A percentile compares a stretch with the other conserved stretches of the same genome.
Evolutionary conservation across 257 asterid genomes (phyloP).

Genomic region (Thymus quinquecostatus): DNA sequence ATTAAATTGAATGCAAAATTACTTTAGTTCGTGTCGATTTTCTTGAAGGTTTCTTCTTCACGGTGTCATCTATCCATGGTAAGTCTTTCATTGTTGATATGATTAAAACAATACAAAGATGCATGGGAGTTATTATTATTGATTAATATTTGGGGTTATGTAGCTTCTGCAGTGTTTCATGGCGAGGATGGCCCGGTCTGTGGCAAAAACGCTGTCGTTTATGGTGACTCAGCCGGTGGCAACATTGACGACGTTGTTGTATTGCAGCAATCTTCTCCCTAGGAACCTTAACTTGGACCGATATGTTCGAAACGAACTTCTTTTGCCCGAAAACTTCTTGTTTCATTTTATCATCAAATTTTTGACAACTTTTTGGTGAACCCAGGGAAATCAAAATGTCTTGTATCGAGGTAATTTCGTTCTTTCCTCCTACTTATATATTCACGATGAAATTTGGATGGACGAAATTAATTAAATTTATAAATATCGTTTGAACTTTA

Average conservation of each 20-base stretch:
- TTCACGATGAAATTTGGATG: too few relatives aligned
- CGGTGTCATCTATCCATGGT: not conserved
- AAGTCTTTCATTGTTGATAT: not conserved
- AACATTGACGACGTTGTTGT: constrained; percentile 58
- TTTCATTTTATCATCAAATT: constrained; percentile 33
- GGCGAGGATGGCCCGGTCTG: constrained; percentile 41
- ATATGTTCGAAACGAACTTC: constrained; percentile 33
- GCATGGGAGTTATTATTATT: too few relatives aligned
- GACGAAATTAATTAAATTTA: too few relatives aligned
- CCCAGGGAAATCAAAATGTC: not conserved
- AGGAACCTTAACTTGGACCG: constrained; percentile 51
- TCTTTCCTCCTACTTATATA: too few relatives aligned
- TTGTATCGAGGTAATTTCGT: too few relatives aligned
- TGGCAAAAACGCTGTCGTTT: constrained; percentile 44
- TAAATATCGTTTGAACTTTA: too few relatives aligned
- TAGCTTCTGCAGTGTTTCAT: constrained; percentile 19
- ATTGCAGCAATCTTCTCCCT: constrained; percentile 57
- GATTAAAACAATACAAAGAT: not conserved
- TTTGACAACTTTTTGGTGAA: constrained; percentile 39
- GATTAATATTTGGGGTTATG: not conserved
- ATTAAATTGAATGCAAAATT: too few relatives aligned
- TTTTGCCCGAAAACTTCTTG: constrained; percentile 31
- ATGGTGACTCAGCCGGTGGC: constrained; percentile 55
- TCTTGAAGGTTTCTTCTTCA: too few relatives aligned
- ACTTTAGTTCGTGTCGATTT: too few relatives aligned